Percentiles rank a stretch among this genome's conserved stretches.
Evolutionary conservation across 805 yeast species (phyloP).

Genomic region (Suhomyces xylopsoci): DNA sequence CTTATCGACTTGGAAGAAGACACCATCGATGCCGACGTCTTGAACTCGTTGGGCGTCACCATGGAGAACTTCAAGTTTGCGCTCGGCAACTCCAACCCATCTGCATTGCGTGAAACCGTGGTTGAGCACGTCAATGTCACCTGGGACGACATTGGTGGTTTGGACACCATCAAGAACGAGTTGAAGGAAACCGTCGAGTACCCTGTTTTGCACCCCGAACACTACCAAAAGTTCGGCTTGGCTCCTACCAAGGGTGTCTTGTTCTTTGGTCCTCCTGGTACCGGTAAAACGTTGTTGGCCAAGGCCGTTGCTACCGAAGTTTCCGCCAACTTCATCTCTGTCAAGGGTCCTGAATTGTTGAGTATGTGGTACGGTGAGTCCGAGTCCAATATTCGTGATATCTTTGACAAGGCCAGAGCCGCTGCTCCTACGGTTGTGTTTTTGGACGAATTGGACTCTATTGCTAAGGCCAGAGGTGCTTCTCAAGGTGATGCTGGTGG

Average conservation of each 20-base stretch:
- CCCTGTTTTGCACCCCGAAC: constrained; percentile 98
- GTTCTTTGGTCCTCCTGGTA: constrained; percentile 99
- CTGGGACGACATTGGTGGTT: constrained; percentile 99
- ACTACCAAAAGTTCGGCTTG: constrained; percentile 95
- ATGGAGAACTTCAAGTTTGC: constrained; percentile 99
- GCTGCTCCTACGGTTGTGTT: constrained; percentile 99
- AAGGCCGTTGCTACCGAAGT: constrained; percentile 99
- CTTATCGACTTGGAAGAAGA: constrained; percentile 93
- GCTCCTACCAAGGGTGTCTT: constrained; percentile 98
- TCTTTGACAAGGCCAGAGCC: constrained; percentile 97
- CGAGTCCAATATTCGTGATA: constrained; percentile 95
- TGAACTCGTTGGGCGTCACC: constrained; percentile 94
- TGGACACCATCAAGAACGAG: constrained; percentile 93
- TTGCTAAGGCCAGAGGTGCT: constrained; percentile 96
- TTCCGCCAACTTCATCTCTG: constrained; percentile 95
- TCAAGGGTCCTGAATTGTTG: constrained; percentile 93
- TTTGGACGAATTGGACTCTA: constrained; percentile 96
- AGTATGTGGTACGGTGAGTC: constrained; percentile 99
- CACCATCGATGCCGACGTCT: constrained; percentile 94
- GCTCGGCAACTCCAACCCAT: constrained; percentile 95
- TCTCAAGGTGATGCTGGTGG: constrained; percentile 88
- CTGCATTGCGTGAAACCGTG: constrained; percentile 98
- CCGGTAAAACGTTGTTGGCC: constrained; percentile 97
- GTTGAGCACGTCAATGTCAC: constrained; percentile 98
- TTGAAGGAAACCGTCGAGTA: constrained; percentile 98